A percentile compares a stretch with the other conserved stretches of the same genome.
Evolutionary conservation across 2,329 filamentous ascomycete genomes (phyloP).

Genomic region (Xylaria sp.): DNA sequence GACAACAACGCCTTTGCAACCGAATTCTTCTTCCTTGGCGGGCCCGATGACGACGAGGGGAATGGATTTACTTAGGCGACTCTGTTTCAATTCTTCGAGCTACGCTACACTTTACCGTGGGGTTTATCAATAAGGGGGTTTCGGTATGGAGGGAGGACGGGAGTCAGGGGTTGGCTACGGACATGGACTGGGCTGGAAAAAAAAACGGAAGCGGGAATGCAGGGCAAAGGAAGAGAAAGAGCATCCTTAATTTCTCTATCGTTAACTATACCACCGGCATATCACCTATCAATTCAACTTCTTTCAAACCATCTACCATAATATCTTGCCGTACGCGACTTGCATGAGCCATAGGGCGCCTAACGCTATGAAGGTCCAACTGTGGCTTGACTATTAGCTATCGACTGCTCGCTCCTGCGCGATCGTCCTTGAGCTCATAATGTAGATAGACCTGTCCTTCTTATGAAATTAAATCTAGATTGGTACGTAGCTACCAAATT

Average conservation of each 20-base stretch:
- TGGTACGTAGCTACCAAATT: too few relatives aligned
- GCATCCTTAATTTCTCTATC: slow-evolving; percentile 33
- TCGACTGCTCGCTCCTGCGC: too few relatives aligned
- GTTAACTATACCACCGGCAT: slow-evolving; percentile 35
- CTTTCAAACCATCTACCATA: slow-evolving; percentile 11
- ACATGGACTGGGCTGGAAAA: slow-evolving; percentile 2
- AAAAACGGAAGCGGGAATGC: slow-evolving; percentile 1
- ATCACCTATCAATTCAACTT: slow-evolving; percentile 34
- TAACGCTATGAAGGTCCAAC: too few relatives aligned
- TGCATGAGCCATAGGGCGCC: too few relatives aligned
- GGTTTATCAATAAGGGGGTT: slow-evolving; percentile 20
- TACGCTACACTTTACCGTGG: slow-evolving; percentile 32
- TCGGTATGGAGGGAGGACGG: background rate
- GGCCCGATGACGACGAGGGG: slow-evolving; percentile 9
- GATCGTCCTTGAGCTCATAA: too few relatives aligned
- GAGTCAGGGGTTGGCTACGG: background rate
- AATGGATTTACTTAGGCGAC: slow-evolving; percentile 11
- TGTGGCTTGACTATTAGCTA: too few relatives aligned
- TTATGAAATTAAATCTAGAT: too few relatives aligned
- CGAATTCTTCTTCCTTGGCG: slow-evolving; percentile 27
- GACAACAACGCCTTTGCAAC: slow-evolving; percentile 15
- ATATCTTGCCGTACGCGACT: background rate
- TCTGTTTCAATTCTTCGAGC: slow-evolving; percentile 34
- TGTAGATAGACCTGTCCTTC: too few relatives aligned
- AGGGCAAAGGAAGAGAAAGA: slow-evolving; percentile 9